Percentiles rank a stretch among this genome's conserved stretches.
Conservation (phyloP, 2,329 filamentous ascomycete species). For the Ophiostoma sp. region DNA sequence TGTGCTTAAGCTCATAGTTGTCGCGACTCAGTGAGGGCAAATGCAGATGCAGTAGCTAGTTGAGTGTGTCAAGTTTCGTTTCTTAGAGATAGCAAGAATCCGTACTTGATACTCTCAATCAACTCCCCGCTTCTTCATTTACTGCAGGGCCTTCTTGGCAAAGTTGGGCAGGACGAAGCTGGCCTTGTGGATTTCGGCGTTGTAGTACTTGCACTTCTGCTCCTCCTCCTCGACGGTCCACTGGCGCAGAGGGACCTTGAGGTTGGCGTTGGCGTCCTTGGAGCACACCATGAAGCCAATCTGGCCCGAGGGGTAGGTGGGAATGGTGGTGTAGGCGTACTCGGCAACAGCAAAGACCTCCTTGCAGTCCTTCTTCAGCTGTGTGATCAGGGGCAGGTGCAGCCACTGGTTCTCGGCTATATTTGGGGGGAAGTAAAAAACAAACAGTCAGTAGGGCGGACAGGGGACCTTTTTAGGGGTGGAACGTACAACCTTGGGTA, state of each 20-base stretch:
- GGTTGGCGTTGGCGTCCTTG: conserved; percentile 82
- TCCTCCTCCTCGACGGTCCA: conserved; percentile 87
- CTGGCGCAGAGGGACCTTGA: conserved; percentile 75
- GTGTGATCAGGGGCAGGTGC: conserved; percentile 85
- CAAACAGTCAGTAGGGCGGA: conserved; percentile 18
- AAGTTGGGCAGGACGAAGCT: conserved; percentile 92
- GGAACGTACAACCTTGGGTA: conserved; percentile 98
- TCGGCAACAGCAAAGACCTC: conserved; percentile 96
- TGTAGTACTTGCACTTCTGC: conserved; percentile 94
- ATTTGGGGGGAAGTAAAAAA: conserved; percentile 20
- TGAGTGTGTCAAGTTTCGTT: not conserved
- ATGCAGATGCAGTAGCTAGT: not conserved
- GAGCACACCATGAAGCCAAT: conserved; percentile 99
- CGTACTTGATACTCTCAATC: not conserved
- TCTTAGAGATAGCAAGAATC: not conserved
- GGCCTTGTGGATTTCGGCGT: conserved; percentile 91
- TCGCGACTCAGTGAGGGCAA: not conserved
- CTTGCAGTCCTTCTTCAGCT: conserved; percentile 94
- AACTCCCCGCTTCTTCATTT: conserved; percentile 28
- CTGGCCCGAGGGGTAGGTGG: conserved; percentile 97
- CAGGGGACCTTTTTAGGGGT: conserved; percentile 14
- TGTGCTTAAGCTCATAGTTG: not conserved
- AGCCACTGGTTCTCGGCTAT: conserved; percentile 99
- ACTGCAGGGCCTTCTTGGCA: conserved; percentile 69
- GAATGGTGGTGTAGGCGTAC: conserved; percentile 98